These are phyloP conservation scores for Ormosia emarginata DNA, from an alignment of 306 rosid species.

Conservation along the genomic window DNA sequence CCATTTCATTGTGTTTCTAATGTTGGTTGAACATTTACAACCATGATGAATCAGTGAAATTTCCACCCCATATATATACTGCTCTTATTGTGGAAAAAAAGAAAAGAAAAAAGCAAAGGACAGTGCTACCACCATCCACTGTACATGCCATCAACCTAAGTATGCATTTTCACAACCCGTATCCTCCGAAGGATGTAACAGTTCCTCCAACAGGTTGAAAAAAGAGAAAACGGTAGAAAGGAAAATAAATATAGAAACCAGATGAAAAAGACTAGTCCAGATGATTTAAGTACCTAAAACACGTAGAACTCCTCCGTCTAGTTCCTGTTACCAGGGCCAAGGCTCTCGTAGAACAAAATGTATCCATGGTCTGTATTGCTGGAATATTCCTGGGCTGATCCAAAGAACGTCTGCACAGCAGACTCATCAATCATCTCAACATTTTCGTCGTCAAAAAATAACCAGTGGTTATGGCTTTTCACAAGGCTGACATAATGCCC, in stretches of 20 bases:
- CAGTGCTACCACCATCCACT: conserved; percentile 65
- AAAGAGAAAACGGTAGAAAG: conserved; percentile 7
- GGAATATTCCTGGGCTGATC: conserved; percentile 95
- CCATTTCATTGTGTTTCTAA: conserved; percentile 45
- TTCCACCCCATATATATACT: conserved; percentile 57
- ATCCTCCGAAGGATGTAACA: conserved; percentile 53
- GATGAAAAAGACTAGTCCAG: conserved; percentile 35
- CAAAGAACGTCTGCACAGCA: conserved; percentile 98
- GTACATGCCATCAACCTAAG: conserved; percentile 81
- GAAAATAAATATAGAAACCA: conserved; percentile 46
- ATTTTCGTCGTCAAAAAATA: conserved; percentile 96
- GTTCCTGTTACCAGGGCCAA: conserved; percentile 59
- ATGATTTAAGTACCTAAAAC: conserved; percentile 48
- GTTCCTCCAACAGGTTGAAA: conserved; percentile 68
- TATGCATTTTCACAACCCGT: conserved; percentile 71
- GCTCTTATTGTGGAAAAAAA: conserved; percentile 57
- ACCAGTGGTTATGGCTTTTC: conserved; percentile 99
- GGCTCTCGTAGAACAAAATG: conserved; percentile 95
- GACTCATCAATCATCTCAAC: conserved; percentile 99
- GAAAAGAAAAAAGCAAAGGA: conserved; percentile 27
- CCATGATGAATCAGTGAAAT: conserved; percentile 43
- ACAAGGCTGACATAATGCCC: conserved; percentile 99
- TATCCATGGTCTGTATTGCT: conserved; percentile 96
- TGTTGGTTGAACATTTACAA: conserved; percentile 37
- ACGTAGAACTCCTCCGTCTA: conserved; percentile 37